These are phyloP conservation scores for Exophiala sp. DNA, from an alignment of 2,329 filamentous ascomycete species.

Conservation along the genomic window DNA sequence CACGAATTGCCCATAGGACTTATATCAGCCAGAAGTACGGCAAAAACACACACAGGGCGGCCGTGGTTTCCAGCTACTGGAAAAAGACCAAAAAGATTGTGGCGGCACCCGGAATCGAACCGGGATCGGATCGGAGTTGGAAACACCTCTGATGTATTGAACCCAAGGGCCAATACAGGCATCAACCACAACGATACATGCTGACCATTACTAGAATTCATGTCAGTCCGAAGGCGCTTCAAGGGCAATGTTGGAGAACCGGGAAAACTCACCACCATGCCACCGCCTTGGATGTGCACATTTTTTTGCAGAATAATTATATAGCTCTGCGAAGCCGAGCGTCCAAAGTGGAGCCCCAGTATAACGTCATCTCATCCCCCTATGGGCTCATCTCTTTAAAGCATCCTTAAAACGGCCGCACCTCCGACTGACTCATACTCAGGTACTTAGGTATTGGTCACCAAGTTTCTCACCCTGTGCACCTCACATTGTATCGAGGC, in stretches of 20 bases:
- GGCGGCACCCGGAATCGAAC: constrained; percentile 15
- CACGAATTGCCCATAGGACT: too few species aligned
- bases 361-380: too few species aligned
- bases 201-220: constrained; percentile 14
- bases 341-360: too few species aligned
- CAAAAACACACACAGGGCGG: too few species aligned
- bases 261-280: constrained; percentile 14
- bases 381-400: too few species aligned
- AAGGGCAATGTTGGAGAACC: neutral
- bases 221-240: constrained; percentile 3
- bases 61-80: too few species aligned
- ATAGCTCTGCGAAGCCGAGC: neutral
- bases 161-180: neutral
- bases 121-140: constrained; percentile 19
- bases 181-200: constrained; percentile 17
- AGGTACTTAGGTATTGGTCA: too few species aligned
- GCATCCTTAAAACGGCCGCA: too few species aligned
- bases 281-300: constrained; percentile 7
- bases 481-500: too few species aligned
- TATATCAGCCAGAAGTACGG: too few species aligned
- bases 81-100: neutral
- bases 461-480: too few species aligned
- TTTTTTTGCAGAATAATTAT: neutral
- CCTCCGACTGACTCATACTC: too few species aligned
- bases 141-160: neutral